phyloP scores from a whole-genome alignment of 2,329 filamentous ascomycete genomes.

The Sporothrix globosa region DNA sequence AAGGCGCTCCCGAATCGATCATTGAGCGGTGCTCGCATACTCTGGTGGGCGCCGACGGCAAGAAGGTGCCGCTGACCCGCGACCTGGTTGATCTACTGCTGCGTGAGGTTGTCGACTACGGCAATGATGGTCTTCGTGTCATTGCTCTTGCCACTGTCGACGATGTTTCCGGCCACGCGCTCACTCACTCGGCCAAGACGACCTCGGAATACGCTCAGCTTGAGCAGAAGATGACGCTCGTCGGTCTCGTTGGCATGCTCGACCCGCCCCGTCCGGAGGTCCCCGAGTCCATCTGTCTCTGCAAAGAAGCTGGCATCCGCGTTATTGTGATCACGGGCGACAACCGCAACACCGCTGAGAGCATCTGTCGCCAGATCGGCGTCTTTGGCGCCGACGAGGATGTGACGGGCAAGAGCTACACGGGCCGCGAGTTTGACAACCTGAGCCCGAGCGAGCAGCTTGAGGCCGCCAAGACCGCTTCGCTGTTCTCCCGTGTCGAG shows the following conservation, averaged over 20 bases:
- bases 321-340: slow-evolving; percentile 98
- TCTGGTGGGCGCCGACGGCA: slow-evolving; percentile 76
- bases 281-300: slow-evolving; percentile 80
- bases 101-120: slow-evolving; percentile 84
- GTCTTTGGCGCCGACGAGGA: slow-evolving; percentile 78
- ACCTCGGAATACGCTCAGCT: slow-evolving; percentile 82
- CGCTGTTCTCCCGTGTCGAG: slow-evolving; percentile 93
- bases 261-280: slow-evolving; percentile 96
- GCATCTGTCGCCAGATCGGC: slow-evolving; percentile 95
- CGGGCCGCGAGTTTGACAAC: slow-evolving; percentile 90
- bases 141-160: slow-evolving; percentile 89
- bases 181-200: slow-evolving; percentile 75
- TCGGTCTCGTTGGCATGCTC: slow-evolving; percentile 94
- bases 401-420: slow-evolving; percentile 88
- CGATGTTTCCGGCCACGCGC: slow-evolving; percentile 69
- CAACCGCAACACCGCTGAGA: slow-evolving; percentile 96
- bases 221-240: slow-evolving; percentile 91
- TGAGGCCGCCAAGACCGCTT: slow-evolving; percentile 80
- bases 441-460: slow-evolving; percentile 78
- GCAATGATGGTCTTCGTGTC: slow-evolving; percentile 88
- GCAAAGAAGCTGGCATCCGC: slow-evolving; percentile 89
- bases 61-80: slow-evolving; percentile 71
- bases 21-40: slow-evolving; percentile 88
- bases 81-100: slow-evolving; percentile 71
- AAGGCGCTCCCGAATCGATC: slow-evolving; percentile 93